These are phyloP conservation scores for Pseudogymnoascus verrucosus DNA, from an alignment of 2,329 filamentous ascomycete species.

Conservation along the genomic window DNA sequence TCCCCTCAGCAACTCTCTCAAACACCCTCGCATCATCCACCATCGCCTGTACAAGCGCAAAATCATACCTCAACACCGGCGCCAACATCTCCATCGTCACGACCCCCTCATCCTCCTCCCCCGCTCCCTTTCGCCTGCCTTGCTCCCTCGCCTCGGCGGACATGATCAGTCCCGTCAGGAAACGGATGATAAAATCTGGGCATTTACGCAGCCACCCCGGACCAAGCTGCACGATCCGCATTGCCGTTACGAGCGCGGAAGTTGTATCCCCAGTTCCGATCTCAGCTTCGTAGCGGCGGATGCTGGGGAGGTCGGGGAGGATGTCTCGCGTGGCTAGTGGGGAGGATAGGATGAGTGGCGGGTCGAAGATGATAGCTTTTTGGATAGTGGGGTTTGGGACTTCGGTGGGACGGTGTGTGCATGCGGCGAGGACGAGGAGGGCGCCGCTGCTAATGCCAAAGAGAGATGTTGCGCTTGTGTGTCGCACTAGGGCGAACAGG, in stretches of 20 bases:
- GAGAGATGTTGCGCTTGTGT: neutral
- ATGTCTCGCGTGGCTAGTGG: neutral
- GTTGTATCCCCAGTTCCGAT: neutral
- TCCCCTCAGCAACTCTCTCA: neutral
- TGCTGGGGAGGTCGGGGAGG: neutral
- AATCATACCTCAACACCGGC: neutral
- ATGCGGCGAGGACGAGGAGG: neutral
- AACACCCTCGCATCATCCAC: neutral
- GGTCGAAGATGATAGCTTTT: neutral
- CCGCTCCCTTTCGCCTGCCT: neutral
- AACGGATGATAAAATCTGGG: neutral
- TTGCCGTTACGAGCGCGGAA: neutral
- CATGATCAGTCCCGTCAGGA: neutral
- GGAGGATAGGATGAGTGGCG: neutral
- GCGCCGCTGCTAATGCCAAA: neutral
- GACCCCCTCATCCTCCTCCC: neutral
- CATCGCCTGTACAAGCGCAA: neutral
- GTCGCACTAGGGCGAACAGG: neutral
- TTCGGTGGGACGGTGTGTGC: neutral
- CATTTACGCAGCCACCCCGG: neutral
- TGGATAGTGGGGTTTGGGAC: neutral
- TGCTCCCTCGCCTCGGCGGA: neutral
- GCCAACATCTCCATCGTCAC: neutral
- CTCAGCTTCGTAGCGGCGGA: neutral
- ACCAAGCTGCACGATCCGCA: constrained; percentile 1